Conservation (phyloP, 2,329 filamentous ascomycete genomes). For the Dothideomycetes sp. region DNA sequence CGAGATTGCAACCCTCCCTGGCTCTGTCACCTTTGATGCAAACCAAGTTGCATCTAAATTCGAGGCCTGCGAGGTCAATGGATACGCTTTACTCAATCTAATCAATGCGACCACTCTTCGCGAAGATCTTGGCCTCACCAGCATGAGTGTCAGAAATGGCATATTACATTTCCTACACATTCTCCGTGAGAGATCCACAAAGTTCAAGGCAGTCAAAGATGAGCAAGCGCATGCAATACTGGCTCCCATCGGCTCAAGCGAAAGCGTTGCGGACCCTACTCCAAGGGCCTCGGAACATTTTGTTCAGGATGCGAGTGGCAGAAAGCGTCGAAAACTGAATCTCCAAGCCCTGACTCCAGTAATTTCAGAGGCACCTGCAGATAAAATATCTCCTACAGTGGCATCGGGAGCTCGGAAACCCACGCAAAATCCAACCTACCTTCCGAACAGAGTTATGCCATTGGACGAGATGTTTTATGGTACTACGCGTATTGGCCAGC, state of each 20-base stretch:
- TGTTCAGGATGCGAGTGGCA: conserved; percentile 17
- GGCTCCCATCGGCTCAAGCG: not conserved
- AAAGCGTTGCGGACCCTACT: not conserved
- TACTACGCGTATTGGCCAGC: conserved; percentile 15
- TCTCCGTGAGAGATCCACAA: not conserved
- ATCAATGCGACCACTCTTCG: not conserved
- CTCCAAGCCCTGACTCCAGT: conserved; percentile 7
- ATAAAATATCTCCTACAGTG: too few species aligned
- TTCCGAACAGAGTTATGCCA: too few species aligned
- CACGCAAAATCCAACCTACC: too few species aligned
- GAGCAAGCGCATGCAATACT: too few species aligned
- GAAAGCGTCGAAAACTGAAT: conserved; percentile 23
- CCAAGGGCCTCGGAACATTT: conserved; percentile 11
- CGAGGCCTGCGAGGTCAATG: not conserved
- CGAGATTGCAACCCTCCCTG: not conserved
- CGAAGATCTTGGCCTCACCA: not conserved
- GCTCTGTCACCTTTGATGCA: not conserved
- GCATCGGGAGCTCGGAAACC: too few species aligned
- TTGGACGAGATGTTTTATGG: conserved; percentile 26
- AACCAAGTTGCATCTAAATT: not conserved
- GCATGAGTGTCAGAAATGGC: not conserved
- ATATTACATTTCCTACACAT: not conserved
- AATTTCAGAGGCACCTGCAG: too few species aligned
- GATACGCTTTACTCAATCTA: not conserved
- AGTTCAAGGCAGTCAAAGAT: too few species aligned